Conservation (phyloP, 306 rosid species). For the Trifolium pratense region DNA sequence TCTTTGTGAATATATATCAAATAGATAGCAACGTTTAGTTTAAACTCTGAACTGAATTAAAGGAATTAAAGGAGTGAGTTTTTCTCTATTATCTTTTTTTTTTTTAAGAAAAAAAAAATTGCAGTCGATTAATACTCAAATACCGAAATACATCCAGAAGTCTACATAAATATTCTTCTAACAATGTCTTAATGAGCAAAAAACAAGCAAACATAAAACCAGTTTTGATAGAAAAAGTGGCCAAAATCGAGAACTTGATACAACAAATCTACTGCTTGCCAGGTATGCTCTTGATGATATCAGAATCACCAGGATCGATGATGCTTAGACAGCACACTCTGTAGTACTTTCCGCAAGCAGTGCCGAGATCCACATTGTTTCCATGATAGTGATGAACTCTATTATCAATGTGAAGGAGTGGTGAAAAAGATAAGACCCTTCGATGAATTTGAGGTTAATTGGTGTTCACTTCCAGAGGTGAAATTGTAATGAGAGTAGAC, state of each 20-base stretch:
- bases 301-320: conserved; percentile 73
- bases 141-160: conserved; percentile 12
- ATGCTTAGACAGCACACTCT: conserved; percentile 92
- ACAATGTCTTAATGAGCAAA: conserved; percentile 22
- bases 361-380: conserved; percentile 84
- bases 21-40: no score
- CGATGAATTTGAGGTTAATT: no score
- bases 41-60: no score
- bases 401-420: no score
- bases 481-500: no score
- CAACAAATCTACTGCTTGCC: conserved; percentile 44
- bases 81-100: no score
- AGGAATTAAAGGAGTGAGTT: no score
- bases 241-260: conserved; percentile 7
- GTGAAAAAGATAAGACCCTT: no score
- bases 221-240: not conserved
- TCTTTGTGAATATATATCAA: no score
- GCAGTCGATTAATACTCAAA: conserved; percentile 24
- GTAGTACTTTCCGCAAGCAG: conserved; percentile 83
- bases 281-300: conserved; percentile 52
- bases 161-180: conserved; percentile 29
- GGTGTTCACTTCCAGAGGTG: no score
- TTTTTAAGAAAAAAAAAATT: not conserved
- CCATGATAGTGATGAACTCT: no score
- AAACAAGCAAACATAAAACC: conserved; percentile 32